These are phyloP conservation scores for Syncephalastrum sp. DNA, from an alignment of 371 early-diverging fungal species.

Conservation along the genomic window DNA sequence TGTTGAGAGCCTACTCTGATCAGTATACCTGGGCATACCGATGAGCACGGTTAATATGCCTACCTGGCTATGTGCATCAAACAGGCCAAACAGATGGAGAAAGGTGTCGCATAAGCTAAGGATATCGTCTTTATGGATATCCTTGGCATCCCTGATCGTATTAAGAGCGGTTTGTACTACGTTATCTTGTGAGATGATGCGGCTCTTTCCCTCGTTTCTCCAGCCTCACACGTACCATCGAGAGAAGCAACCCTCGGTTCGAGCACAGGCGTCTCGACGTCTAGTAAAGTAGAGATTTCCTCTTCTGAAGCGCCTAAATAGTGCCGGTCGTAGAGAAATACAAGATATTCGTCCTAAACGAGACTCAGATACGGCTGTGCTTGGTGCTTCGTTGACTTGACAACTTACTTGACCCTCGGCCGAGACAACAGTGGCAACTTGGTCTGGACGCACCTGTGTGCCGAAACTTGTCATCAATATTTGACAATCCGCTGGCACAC, in stretches of 20 bases:
- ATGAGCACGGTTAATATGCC: neutral
- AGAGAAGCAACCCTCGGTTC: conserved; percentile 29
- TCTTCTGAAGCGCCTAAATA: conserved; percentile 33
- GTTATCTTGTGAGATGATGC: neutral
- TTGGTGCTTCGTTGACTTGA: neutral
- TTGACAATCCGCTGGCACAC: conserved; percentile 50
- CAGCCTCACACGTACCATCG: conserved; percentile 20
- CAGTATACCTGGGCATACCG: conserved; percentile 1
- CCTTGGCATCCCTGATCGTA: conserved; percentile 8
- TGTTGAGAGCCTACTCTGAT: conserved; percentile 21
- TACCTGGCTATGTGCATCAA: conserved; percentile 40
- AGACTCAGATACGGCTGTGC: neutral
- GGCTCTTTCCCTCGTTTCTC: neutral
- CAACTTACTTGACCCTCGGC: conserved; percentile 51
- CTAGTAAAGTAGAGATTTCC: conserved; percentile 28
- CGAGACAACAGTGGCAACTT: conserved; percentile 44
- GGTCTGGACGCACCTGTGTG: conserved; percentile 51
- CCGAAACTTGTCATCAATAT: conserved; percentile 66
- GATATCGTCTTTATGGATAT: neutral
- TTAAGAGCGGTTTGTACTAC: conserved; percentile 6
- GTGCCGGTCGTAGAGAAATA: conserved; percentile 45
- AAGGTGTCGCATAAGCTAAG: too few relatives aligned
- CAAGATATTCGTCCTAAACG: conserved; percentile 41
- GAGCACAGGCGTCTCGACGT: conserved; percentile 36
- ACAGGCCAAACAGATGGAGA: conserved; percentile 21